These are phyloP conservation scores for Mycosphaerella arachidis DNA, from an alignment of 2,329 filamentous ascomycete species.

Conservation along the genomic window DNA sequence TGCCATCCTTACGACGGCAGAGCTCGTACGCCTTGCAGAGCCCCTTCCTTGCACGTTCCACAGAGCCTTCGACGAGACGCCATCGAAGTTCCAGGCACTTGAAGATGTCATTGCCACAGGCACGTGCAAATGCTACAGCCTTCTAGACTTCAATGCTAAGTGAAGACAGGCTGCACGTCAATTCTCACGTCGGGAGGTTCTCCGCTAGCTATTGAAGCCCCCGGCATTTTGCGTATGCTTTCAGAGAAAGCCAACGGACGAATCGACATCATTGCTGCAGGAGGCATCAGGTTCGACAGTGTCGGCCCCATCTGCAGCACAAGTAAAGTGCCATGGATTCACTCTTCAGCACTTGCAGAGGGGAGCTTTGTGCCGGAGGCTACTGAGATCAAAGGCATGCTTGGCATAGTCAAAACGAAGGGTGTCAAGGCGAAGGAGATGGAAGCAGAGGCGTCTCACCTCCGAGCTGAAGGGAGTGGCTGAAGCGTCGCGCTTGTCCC, in stretches of 20 bases:
- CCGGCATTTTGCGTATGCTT: conserved; percentile 31
- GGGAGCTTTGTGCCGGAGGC: conserved; percentile 6
- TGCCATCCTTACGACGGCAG: conserved; percentile 39
- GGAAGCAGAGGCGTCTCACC: not conserved
- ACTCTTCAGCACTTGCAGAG: conserved; percentile 21
- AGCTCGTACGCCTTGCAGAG: conserved; percentile 41
- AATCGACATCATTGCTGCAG: conserved; percentile 48
- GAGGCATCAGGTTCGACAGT: conserved; percentile 47
- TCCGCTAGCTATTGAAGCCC: conserved; percentile 34
- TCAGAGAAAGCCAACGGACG: conserved; percentile 28
- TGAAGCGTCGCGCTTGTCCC: too few relatives aligned
- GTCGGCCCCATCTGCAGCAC: conserved; percentile 29
- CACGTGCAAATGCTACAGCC: not conserved
- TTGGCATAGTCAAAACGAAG: not conserved
- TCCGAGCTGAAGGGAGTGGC: too few relatives aligned
- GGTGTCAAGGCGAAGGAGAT: not conserved
- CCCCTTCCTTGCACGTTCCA: conserved; percentile 52
- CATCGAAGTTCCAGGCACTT: conserved; percentile 30
- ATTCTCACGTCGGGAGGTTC: conserved; percentile 49
- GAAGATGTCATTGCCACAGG: conserved; percentile 38
- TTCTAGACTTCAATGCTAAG: not conserved
- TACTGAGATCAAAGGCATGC: conserved; percentile 16
- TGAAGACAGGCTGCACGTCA: conserved; percentile 35
- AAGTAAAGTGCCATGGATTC: conserved; percentile 16
- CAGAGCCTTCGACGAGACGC: conserved; percentile 48